Percentiles rank a stretch among this genome's conserved stretches.
phyloP scores from a whole-genome alignment of 2,329 filamentous ascomycete genomes.

The Diaporthe sp. region DNA sequence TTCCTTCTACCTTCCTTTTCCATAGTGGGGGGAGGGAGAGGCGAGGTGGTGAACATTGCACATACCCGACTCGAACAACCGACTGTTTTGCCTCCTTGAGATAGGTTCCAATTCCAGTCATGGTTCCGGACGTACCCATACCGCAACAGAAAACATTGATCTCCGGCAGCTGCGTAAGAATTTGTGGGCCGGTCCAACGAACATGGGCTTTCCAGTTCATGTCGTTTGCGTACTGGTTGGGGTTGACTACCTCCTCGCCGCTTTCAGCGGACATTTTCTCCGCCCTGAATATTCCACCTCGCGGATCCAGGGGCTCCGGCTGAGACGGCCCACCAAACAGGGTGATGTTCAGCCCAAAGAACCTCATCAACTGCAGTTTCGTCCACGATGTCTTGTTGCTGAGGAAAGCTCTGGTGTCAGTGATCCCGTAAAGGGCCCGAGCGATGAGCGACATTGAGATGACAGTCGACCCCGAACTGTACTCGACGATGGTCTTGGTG shows the following conservation, averaged over 20 bases:
- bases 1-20: too few relatives aligned
- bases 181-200: neutral
- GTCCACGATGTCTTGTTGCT: neutral
- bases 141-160: neutral
- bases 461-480: neutral
- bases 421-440: neutral
- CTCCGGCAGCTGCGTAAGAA: neutral
- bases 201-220: neutral
- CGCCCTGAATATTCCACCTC: neutral
- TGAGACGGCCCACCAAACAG: neutral
- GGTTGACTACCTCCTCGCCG: neutral
- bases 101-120: conserved; percentile 1
- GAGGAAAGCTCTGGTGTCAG: neutral
- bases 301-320: neutral
- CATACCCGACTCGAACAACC: neutral
- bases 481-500: conserved; percentile 2
- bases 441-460: conserved; percentile 9
- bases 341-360: neutral
- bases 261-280: neutral
- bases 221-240: conserved; percentile 6
- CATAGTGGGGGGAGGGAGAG: neutral
- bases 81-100: neutral
- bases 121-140: conserved; percentile 6
- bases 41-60: neutral
- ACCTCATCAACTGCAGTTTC: neutral